Evolutionary conservation across 768 basidiomycete genomes (phyloP).

Genomic region (Kwoniella bestiolae): DNA sequence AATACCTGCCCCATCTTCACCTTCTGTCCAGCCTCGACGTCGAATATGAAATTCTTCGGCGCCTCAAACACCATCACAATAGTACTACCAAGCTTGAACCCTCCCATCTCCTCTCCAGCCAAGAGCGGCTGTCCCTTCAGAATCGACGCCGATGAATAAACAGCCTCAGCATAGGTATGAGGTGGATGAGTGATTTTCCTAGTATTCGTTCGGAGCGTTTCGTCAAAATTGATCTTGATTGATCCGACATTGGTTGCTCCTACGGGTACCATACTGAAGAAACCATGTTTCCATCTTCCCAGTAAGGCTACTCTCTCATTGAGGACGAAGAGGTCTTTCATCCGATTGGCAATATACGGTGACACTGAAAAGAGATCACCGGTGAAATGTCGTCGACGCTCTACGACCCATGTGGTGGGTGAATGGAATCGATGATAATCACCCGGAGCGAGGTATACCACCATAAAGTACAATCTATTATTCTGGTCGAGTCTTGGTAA

Average conservation of each 20-base stretch:
- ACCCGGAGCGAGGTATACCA: conserved; percentile 96
- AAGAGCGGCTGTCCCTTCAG: conserved; percentile 84
- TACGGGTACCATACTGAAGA: conserved; percentile 96
- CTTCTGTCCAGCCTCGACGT: conserved; percentile 75
- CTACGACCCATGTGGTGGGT: conserved; percentile 95
- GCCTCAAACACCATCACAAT: conserved; percentile 98
- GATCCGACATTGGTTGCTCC: conserved; percentile 98
- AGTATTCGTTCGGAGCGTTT: conserved; percentile 86
- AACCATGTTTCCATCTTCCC: conserved; percentile 91
- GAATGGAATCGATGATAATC: conserved; percentile 98
- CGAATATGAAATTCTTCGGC: conserved; percentile 78
- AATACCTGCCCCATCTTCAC: conserved; percentile 83
- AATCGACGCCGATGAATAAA: conserved; percentile 83
- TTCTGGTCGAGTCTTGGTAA: conserved; percentile 66
- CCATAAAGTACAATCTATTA: conserved; percentile 85
- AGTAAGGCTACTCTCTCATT: conserved; percentile 95
- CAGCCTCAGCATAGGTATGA: conserved; percentile 90
- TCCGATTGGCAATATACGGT: conserved; percentile 89
- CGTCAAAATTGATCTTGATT: conserved; percentile 94
- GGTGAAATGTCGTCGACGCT: conserved; percentile 90
- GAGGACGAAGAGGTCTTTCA: conserved; percentile 92
- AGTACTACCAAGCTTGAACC: conserved; percentile 92
- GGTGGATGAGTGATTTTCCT: conserved; percentile 66
- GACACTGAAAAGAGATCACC: conserved; percentile 97
- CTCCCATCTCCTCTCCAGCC: conserved; percentile 94